phyloP scores from a whole-genome alignment of 1,284 basidiomycete species.

The Cutaneotrichosporon sp. region DNA sequence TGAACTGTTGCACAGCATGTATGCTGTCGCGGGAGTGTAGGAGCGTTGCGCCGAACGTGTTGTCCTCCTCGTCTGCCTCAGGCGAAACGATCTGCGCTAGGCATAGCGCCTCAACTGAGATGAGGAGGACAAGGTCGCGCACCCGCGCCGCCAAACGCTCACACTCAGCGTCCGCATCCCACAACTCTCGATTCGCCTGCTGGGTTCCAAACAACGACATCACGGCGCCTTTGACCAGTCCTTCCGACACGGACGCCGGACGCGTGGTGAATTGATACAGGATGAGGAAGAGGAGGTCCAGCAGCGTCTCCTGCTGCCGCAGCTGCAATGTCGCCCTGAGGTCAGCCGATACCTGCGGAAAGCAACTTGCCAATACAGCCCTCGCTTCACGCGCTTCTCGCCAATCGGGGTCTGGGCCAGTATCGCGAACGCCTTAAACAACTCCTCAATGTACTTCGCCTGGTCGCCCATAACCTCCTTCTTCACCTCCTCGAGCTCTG shows the following conservation, averaged over 20 bases:
- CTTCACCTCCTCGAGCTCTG: slow-evolving; percentile 24
- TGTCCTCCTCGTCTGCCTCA: slow-evolving; percentile 14
- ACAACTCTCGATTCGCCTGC: slow-evolving; percentile 39
- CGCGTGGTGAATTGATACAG: slow-evolving; percentile 34
- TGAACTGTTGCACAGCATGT: slow-evolving; percentile 30
- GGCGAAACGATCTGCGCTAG: slow-evolving; percentile 32
- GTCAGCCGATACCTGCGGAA: background rate
- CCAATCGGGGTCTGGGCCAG: slow-evolving; percentile 32
- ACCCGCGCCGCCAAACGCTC: slow-evolving; percentile 27
- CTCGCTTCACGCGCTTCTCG: slow-evolving; percentile 15
- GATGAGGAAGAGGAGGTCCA: slow-evolving; percentile 38
- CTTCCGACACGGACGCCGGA: slow-evolving; percentile 34
- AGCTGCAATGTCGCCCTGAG: slow-evolving; percentile 40
- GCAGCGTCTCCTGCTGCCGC: slow-evolving; percentile 32
- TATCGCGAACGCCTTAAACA: slow-evolving; percentile 35
- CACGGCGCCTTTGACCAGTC: slow-evolving; percentile 32
- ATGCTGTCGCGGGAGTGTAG: slow-evolving; percentile 29
- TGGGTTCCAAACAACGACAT: slow-evolving; percentile 37
- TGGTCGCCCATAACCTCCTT: slow-evolving; percentile 28
- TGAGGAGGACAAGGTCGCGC: slow-evolving; percentile 35
- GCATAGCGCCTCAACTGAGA: slow-evolving; percentile 36
- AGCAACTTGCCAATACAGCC: slow-evolving; percentile 32
- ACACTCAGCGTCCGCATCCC: slow-evolving; percentile 32
- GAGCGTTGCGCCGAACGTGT: slow-evolving; percentile 24
- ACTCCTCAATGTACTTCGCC: slow-evolving; percentile 31